These are phyloP conservation scores for Colletotrichum gloeosporioides DNA, from an alignment of 2,329 filamentous ascomycete genomes.

Conservation along the genomic window DNA sequence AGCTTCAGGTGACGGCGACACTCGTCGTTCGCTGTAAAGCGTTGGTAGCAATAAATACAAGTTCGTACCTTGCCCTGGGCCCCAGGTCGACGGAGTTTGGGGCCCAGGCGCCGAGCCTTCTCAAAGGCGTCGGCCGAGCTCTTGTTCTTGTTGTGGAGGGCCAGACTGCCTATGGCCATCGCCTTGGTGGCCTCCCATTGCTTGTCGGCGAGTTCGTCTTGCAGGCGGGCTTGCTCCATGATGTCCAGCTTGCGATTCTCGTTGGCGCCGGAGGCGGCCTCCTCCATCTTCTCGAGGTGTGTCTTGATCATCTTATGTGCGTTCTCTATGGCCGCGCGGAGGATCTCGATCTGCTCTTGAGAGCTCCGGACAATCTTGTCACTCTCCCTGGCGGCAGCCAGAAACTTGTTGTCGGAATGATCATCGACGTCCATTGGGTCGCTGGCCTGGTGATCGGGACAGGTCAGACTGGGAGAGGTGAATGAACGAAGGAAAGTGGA, in stretches of 20 bases:
- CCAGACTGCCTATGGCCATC: neutral
- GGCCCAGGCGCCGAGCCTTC: neutral
- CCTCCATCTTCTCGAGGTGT: neutral
- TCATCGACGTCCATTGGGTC: no score
- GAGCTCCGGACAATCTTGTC: fast-evolving
- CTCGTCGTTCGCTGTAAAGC: neutral
- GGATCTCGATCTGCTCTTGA: neutral
- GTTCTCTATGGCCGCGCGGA: fast-evolving
- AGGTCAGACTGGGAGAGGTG: neutral
- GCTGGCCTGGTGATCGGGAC: neutral
- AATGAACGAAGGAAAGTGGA: neutral
- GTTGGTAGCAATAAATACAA: neutral
- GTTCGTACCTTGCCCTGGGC: neutral
- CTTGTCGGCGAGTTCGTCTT: neutral
- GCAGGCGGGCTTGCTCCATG: neutral
- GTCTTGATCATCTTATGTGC: fast-evolving
- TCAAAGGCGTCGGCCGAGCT: neutral
- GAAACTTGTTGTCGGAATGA: neutral
- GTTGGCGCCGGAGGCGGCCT: neutral
- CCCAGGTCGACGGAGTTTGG: neutral
- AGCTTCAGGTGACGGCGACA: neutral
- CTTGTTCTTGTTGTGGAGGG: neutral
- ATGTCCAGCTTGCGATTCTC: neutral
- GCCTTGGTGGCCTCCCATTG: neutral
- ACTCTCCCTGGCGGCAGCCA: fast-evolving